Evolutionary conservation across 73 alveolate genomes (phyloP).

Genomic region (Paramecium biaurelia): DNA sequence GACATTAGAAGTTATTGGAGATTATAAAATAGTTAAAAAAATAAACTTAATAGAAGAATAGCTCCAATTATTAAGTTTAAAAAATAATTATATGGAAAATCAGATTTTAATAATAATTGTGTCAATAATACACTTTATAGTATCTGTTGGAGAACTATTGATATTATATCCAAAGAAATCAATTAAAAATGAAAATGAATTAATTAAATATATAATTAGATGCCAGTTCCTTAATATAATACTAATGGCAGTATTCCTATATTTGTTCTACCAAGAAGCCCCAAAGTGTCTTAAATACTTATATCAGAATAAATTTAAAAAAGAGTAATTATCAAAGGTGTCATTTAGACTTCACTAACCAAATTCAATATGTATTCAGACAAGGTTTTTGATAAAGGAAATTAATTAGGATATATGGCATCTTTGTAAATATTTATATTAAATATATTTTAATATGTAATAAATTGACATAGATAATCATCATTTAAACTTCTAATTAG

Average conservation of each 20-base stretch:
- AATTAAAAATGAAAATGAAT: slow-evolving; percentile 74
- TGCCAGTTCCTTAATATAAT: slow-evolving; percentile 82
- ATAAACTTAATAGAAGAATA: too few species aligned
- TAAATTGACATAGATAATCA: background rate
- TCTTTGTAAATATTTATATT: background rate
- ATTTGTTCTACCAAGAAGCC: slow-evolving; percentile 77
- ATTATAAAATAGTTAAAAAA: too few species aligned
- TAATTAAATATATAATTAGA: background rate
- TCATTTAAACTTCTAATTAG: background rate
- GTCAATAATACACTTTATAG: slow-evolving; percentile 85
- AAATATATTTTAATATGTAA: background rate
- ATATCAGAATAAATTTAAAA: slow-evolving; percentile 70
- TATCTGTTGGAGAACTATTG: slow-evolving; percentile 88
- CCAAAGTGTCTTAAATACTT: slow-evolving; percentile 85
- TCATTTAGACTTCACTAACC: slow-evolving; percentile 55
- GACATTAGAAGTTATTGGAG: too few species aligned
- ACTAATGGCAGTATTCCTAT: too few species aligned
- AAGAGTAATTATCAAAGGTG: slow-evolving; percentile 82
- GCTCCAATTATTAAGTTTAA: too few species aligned
- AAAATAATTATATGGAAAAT: slow-evolving; percentile 34
- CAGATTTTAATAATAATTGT: slow-evolving; percentile 81
- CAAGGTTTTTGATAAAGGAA: slow-evolving; percentile 5
- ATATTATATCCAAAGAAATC: slow-evolving; percentile 78
- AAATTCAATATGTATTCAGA: slow-evolving; percentile 13
- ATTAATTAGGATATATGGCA: slow-evolving; percentile 10